A percentile compares a stretch with the other conserved stretches of the same genome.
These are phyloP conservation scores for Nematocida sp. DNA, from an alignment of 371 early-diverging fungal species.

Conservation along the genomic window DNA sequence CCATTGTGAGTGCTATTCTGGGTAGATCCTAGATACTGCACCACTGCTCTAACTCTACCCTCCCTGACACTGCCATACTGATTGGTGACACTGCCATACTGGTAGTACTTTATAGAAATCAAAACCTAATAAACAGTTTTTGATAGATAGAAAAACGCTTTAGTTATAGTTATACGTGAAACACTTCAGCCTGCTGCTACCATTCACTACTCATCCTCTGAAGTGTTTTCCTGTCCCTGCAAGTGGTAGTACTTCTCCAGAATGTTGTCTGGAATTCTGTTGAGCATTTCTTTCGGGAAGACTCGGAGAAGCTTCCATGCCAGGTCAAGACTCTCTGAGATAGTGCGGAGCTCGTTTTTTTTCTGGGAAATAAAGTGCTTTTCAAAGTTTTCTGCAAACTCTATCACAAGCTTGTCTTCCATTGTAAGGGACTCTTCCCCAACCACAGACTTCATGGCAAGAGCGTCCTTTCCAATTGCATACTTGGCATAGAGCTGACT, in stretches of 20 bases:
- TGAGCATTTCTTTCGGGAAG: conserved; percentile 98
- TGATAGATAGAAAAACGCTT: not conserved
- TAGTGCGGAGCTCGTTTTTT: conserved; percentile 83
- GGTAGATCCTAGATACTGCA: no score
- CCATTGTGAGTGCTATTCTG: no score
- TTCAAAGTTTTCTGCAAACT: conserved; percentile 98
- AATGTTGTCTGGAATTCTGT: conserved; percentile 92
- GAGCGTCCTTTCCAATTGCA: conserved; percentile 98
- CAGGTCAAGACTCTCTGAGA: conserved; percentile 88
- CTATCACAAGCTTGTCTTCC: conserved; percentile 92
- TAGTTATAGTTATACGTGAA: not conserved
- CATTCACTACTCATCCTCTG: no score
- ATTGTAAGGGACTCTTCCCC: conserved; percentile 97
- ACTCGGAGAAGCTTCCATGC: conserved; percentile 96
- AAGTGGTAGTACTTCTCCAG: conserved; percentile 78
- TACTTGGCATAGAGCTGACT: conserved; percentile 99
- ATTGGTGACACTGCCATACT: no score
- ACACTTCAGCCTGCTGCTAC: not conserved
- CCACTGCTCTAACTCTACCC: no score
- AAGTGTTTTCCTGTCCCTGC: not conserved
- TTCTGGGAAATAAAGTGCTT: conserved; percentile 91
- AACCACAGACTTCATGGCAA: conserved; percentile 99
- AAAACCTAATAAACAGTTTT: conserved; percentile 12
- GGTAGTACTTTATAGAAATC: no score
- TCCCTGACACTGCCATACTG: no score